Conservation (phyloP, 768 basidiomycete genomes). For the Grammothele lineata region DNA sequence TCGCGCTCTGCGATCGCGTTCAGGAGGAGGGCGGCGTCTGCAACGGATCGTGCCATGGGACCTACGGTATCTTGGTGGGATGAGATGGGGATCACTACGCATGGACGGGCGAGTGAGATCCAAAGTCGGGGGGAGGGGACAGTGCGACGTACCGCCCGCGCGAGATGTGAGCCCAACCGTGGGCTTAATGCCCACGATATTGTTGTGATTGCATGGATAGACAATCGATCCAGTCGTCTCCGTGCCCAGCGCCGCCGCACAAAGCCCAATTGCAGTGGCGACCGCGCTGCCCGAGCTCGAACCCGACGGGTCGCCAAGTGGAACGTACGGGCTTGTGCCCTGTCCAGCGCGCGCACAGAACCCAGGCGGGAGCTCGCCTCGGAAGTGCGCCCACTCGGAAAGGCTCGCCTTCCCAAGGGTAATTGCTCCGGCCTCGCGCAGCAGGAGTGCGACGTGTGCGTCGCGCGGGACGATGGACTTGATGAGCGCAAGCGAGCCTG, state of each 20-base stretch:
- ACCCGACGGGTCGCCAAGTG: slow-evolving; percentile 36
- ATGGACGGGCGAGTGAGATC: neutral
- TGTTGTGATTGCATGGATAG: slow-evolving; percentile 37
- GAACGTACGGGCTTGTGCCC: slow-evolving; percentile 38
- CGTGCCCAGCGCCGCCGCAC: slow-evolving; percentile 39
- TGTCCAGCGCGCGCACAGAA: slow-evolving; percentile 48
- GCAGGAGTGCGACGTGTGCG: slow-evolving; percentile 27
- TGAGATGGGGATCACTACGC: slow-evolving; percentile 42
- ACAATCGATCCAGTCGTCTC: slow-evolving; percentile 48
- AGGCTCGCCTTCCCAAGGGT: slow-evolving; percentile 40
- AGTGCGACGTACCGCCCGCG: slow-evolving; percentile 26
- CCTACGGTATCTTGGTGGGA: slow-evolving; percentile 35
- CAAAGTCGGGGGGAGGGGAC: neutral
- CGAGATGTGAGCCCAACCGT: slow-evolving; percentile 33
- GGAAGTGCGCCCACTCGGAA: slow-evolving; percentile 42
- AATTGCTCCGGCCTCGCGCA: slow-evolving; percentile 34
- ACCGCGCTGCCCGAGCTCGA: slow-evolving; percentile 41
- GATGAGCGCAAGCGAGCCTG: slow-evolving; percentile 31
- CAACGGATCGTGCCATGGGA: slow-evolving; percentile 31
- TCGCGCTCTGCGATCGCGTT: slow-evolving; percentile 42
- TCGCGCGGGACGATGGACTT: slow-evolving; percentile 31
- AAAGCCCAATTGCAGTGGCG: slow-evolving; percentile 38
- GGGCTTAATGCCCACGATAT: slow-evolving; percentile 38
- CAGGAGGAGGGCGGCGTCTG: slow-evolving; percentile 32
- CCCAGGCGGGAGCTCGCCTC: slow-evolving; percentile 35